These are phyloP conservation scores for Athelia sp. DNA, from an alignment of 1,284 basidiomycete genomes.

Conservation along the genomic window DNA sequence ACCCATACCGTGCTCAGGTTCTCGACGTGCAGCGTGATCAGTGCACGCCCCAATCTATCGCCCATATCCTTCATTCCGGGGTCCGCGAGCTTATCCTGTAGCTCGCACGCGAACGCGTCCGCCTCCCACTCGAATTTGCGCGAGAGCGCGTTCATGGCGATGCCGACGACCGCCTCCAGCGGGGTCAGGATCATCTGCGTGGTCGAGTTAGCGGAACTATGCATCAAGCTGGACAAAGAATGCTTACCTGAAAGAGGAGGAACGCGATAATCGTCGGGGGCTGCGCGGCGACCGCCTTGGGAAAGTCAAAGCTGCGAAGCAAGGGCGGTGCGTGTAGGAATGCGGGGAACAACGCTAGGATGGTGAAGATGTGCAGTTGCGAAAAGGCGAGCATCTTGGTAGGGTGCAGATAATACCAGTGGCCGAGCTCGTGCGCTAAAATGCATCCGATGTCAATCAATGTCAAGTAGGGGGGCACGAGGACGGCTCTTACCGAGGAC, in stretches of 20 bases:
- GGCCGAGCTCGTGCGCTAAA: slow-evolving; percentile 88
- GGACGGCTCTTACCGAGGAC: slow-evolving; percentile 70
- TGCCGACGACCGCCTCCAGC: slow-evolving; percentile 73
- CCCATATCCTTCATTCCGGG: slow-evolving; percentile 66
- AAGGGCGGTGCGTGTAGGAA: slow-evolving; percentile 87
- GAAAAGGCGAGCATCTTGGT: slow-evolving; percentile 84
- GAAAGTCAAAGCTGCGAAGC: slow-evolving; percentile 85
- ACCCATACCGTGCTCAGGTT: slow-evolving; percentile 90
- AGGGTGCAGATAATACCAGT: slow-evolving; percentile 91
- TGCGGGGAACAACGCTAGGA: slow-evolving; percentile 86
- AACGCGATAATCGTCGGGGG: slow-evolving; percentile 89
- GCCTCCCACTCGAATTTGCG: slow-evolving; percentile 89
- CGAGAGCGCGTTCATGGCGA: slow-evolving; percentile 77
- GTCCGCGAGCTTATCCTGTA: slow-evolving; percentile 45
- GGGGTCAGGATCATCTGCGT: slow-evolving; percentile 79
- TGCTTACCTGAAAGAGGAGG: slow-evolving; percentile 70
- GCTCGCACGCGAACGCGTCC: slow-evolving; percentile 74
- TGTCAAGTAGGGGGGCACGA: too few relatives aligned
- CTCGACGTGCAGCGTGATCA: slow-evolving; percentile 83
- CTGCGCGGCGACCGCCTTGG: slow-evolving; percentile 52
- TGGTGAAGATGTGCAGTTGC: slow-evolving; percentile 83
- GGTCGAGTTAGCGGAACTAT: too few relatives aligned
- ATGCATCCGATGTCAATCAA: slow-evolving; percentile 2
- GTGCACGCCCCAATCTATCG: slow-evolving; percentile 73
- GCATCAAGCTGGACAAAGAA: too few relatives aligned